These are phyloP conservation scores for Phialophora verrucosa DNA, from an alignment of 2,329 filamentous ascomycete genomes.

Conservation along the genomic window DNA sequence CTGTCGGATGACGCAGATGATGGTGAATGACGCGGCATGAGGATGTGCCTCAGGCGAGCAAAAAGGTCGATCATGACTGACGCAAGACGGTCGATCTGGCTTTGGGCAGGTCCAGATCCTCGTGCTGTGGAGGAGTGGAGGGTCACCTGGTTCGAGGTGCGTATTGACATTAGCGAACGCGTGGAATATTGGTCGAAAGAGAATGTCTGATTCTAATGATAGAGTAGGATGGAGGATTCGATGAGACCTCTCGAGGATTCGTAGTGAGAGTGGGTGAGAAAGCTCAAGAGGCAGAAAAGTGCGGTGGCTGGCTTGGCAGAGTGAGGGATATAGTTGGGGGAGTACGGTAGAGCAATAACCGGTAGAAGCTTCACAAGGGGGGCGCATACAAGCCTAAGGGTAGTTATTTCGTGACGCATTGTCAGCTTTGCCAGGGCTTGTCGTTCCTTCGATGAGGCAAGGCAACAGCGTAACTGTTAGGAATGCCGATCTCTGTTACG, in stretches of 20 bases:
- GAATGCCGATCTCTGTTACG: too few species aligned
- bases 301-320: background rate
- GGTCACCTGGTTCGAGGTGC: background rate
- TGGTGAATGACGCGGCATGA: slow-evolving; percentile 3
- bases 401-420: too few species aligned
- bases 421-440: too few species aligned
- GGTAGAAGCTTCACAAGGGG: too few species aligned
- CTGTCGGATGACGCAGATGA: slow-evolving; percentile 8
- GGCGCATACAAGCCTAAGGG: too few species aligned
- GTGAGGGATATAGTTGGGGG: too few species aligned
- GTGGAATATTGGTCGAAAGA: background rate
- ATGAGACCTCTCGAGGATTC: background rate
- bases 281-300: background rate
- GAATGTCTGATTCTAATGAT: background rate
- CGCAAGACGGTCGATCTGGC: slow-evolving; percentile 10
- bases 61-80: slow-evolving; percentile 14
- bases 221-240: background rate
- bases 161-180: slow-evolving; percentile 2
- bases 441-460: too few species aligned
- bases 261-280: background rate
- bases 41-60: slow-evolving; percentile 14
- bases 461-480: too few species aligned
- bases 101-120: slow-evolving; percentile 7
- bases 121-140: background rate
- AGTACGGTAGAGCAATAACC: too few species aligned